These are phyloP conservation scores for Paramecium sonneborni DNA, from an alignment of 73 alveolate genomes.

Conservation along the genomic window DNA sequence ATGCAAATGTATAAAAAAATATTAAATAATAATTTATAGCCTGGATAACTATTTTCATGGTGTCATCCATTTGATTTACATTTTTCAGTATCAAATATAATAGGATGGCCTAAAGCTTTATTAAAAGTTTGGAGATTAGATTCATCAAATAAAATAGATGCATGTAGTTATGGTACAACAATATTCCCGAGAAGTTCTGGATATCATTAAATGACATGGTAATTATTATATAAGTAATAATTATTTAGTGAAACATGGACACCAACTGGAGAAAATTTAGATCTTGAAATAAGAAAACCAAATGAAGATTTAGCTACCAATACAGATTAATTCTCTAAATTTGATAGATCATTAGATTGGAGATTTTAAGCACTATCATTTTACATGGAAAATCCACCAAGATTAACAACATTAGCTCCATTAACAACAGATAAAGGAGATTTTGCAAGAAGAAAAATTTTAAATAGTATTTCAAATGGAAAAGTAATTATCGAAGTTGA, in stretches of 20 bases:
- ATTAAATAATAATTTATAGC: not conserved
- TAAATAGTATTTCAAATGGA: slow-evolving; percentile 70
- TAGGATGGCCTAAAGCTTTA: slow-evolving; percentile 76
- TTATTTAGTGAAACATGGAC: slow-evolving; percentile 84
- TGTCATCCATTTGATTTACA: slow-evolving; percentile 90
- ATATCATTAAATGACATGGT: slow-evolving; percentile 77
- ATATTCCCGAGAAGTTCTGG: slow-evolving; percentile 80
- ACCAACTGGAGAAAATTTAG: slow-evolving; percentile 85
- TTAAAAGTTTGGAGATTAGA: slow-evolving; percentile 86
- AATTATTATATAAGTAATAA: slow-evolving; percentile 70
- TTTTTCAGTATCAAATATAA: slow-evolving; percentile 73
- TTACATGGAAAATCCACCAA: slow-evolving; percentile 53
- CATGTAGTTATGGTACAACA: slow-evolving; percentile 77
- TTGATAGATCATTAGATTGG: slow-evolving; percentile 54
- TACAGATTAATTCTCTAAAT: slow-evolving; percentile 4
- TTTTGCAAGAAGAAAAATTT: slow-evolving; percentile 50
- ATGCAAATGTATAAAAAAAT: slow-evolving; percentile 70
- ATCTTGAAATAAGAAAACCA: slow-evolving; percentile 78
- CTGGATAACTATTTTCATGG: slow-evolving; percentile 75
- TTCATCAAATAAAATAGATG: slow-evolving; percentile 87
- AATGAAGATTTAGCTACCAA: slow-evolving; percentile 70
- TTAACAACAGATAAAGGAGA: slow-evolving; percentile 57
- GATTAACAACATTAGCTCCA: slow-evolving; percentile 43
- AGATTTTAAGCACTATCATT: slow-evolving; percentile 46
- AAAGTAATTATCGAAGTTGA: slow-evolving; percentile 65